Evolutionary conservation across 768 basidiomycete species (phyloP).

Genomic region (Rhodotorula taiwanensis): DNA sequence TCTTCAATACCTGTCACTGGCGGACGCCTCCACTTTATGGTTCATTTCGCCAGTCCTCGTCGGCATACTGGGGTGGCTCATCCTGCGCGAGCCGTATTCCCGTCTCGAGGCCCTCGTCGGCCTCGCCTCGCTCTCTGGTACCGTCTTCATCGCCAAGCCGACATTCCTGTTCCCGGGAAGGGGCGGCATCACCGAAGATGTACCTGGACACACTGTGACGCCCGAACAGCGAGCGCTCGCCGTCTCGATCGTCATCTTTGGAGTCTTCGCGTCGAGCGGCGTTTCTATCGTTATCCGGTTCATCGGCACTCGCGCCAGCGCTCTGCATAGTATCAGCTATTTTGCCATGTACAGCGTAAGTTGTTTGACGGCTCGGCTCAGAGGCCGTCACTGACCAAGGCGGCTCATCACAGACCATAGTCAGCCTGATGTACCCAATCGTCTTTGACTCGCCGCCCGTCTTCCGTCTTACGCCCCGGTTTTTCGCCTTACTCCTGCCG

Average conservation of each 20-base stretch:
- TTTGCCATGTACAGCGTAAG: slow-evolving; percentile 55
- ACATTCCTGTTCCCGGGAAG: slow-evolving; percentile 54
- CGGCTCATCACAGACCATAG: slow-evolving; percentile 36
- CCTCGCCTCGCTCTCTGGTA: slow-evolving; percentile 66
- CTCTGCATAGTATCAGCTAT: slow-evolving; percentile 63
- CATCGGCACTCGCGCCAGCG: slow-evolving; percentile 68
- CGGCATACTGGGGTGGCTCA: slow-evolving; percentile 36
- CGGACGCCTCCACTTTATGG: slow-evolving; percentile 68
- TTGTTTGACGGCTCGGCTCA: too few species aligned
- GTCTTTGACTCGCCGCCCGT: slow-evolving; percentile 39
- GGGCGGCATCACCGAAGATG: neutral
- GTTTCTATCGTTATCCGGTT: slow-evolving; percentile 59
- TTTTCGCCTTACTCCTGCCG: slow-evolving; percentile 29
- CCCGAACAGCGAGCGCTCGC: slow-evolving; percentile 18
- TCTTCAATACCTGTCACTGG: slow-evolving; percentile 65
- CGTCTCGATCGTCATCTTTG: slow-evolving; percentile 54
- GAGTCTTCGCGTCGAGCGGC: slow-evolving; percentile 60
- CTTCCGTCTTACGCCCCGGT: slow-evolving; percentile 34
- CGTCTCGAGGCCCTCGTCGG: slow-evolving; percentile 34
- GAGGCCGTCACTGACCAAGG: too few species aligned
- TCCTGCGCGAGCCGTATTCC: slow-evolving; percentile 39
- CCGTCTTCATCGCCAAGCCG: slow-evolving; percentile 74
- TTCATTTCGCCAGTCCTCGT: slow-evolving; percentile 65
- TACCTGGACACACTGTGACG: neutral
- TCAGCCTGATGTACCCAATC: slow-evolving; percentile 35